Conservation (phyloP, 441 rosid species). For the Syzygium syzygioides region DNA sequence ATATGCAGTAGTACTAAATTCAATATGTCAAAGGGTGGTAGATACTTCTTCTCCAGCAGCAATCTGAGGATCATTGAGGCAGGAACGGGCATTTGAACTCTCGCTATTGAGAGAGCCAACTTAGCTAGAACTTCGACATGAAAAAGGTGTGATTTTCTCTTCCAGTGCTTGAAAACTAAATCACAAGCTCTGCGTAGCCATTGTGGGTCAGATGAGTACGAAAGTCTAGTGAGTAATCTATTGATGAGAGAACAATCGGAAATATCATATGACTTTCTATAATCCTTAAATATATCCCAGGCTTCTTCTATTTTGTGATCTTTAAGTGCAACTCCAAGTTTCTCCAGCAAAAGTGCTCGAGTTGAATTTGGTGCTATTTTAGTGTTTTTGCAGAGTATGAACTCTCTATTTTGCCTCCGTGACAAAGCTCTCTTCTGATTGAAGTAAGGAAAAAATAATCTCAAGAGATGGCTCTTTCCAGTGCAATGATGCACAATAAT, state of each 20-base stretch:
- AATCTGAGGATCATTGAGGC: conserved; percentile 43
- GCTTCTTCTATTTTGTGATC: conserved; percentile 47
- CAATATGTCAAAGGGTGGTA: conserved; percentile 27
- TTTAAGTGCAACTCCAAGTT: conserved; percentile 52
- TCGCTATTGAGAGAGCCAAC: conserved; percentile 52
- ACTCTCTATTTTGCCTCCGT: not conserved
- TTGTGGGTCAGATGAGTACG: conserved; percentile 48
- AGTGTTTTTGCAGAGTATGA: not conserved
- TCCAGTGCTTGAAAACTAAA: conserved; percentile 31
- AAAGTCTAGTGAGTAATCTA: conserved; percentile 44
- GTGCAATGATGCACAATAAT: not conserved
- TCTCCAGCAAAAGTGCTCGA: conserved; percentile 35
- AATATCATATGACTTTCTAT: conserved; percentile 50
- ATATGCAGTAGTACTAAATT: conserved; percentile 47
- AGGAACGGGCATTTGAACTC: conserved; percentile 58
- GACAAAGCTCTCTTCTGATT: not conserved
- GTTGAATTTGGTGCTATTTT: conserved; percentile 24
- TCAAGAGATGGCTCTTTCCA: not conserved
- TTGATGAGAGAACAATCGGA: conserved; percentile 29
- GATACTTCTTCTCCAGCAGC: conserved; percentile 40
- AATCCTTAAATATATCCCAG: conserved; percentile 57
- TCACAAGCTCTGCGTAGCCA: conserved; percentile 53
- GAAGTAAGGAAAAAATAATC: not conserved
- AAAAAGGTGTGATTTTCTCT: conserved; percentile 34
- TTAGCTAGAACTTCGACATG: conserved; percentile 33